Evolutionary conservation across 2,329 filamentous ascomycete genomes (phyloP).

Genomic region (Emergomyces orientalis): DNA sequence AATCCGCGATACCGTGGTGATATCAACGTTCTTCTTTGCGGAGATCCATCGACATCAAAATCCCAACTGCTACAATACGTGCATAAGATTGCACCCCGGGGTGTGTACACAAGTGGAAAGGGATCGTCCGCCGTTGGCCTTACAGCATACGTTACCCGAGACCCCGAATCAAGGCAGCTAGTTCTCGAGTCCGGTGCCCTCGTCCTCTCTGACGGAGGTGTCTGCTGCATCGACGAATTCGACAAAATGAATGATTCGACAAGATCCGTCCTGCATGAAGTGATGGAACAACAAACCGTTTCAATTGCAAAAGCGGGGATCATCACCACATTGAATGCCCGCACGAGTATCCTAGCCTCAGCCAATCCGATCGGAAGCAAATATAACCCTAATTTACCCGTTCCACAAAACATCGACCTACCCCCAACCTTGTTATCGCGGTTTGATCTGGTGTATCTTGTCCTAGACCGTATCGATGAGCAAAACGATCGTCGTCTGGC

Average conservation of each 20-base stretch:
- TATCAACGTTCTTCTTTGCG: constrained; percentile 93
- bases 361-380: constrained; percentile 97
- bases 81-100: constrained; percentile 91
- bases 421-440: constrained; percentile 89
- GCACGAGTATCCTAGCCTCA: constrained; percentile 90
- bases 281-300: constrained; percentile 73
- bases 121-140: constrained; percentile 67
- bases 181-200: constrained; percentile 67
- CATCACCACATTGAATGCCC: constrained; percentile 82
- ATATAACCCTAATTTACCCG: constrained; percentile 91
- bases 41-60: constrained; percentile 93
- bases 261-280: constrained; percentile 65
- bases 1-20: constrained; percentile 94
- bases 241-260: constrained; percentile 73
- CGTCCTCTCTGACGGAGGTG: constrained; percentile 63
- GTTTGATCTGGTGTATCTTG: constrained; percentile 95
- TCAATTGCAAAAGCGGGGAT: constrained; percentile 71
- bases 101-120: constrained; percentile 68
- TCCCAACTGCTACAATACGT: constrained; percentile 91
- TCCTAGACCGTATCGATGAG: constrained; percentile 89
- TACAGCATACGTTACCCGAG: constrained; percentile 66
- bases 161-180: constrained; percentile 62
- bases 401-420: constrained; percentile 96
- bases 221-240: constrained; percentile 72
- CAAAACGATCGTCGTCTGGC: constrained; percentile 79